A percentile compares a stretch with the other conserved stretches of the same genome.
Conservation (phyloP, 148 eudicot genomes). For the Vaccinium macrocarpon region DNA sequence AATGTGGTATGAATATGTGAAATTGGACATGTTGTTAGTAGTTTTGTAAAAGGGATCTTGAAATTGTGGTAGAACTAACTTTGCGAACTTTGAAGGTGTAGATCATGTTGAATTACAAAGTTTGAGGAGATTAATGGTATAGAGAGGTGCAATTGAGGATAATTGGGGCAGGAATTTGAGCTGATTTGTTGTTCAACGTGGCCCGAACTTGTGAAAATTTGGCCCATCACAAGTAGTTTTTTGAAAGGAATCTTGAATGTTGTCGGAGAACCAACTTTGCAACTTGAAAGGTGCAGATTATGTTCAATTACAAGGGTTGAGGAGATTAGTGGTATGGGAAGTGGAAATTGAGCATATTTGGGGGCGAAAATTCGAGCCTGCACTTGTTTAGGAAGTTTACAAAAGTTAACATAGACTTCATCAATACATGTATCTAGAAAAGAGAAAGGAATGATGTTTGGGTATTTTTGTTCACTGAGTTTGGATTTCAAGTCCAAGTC, state of each 20-base stretch:
- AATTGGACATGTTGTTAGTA: neutral
- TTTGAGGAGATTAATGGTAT: neutral
- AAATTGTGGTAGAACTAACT: neutral
- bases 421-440: too few relatives aligned
- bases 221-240: neutral
- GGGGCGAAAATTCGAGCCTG: neutral
- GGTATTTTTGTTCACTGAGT: neutral
- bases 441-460: neutral
- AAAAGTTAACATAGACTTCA: neutral
- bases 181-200: slow-evolving; percentile 2
- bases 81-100: neutral
- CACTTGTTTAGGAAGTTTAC: neutral
- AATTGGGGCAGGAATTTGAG: neutral
- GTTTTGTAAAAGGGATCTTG: neutral
- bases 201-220: neutral
- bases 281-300: neutral
- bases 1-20: neutral
- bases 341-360: neutral
- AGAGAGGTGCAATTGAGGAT: neutral
- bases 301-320: neutral
- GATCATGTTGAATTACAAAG: neutral
- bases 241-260: neutral
- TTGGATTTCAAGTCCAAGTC: neutral
- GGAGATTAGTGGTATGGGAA: neutral
- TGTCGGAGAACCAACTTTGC: neutral